These are phyloP conservation scores for Euclidium syriacum DNA, from an alignment of 345 rosid species.

Conservation along the genomic window DNA sequence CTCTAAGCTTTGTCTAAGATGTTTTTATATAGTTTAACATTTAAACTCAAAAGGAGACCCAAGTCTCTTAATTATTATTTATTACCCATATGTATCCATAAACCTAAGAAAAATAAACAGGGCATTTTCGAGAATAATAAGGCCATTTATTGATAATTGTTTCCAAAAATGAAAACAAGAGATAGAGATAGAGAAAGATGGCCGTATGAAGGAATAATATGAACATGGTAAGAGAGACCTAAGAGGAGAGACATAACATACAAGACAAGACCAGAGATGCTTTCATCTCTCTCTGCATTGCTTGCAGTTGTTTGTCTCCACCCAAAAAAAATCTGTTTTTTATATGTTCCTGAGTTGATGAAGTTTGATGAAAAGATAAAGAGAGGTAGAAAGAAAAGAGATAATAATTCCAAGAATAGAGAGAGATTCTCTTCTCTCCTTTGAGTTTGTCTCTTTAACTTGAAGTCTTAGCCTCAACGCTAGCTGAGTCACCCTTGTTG, in stretches of 20 bases:
- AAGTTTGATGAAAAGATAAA: slow-evolving; percentile 16
- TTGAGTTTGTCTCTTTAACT: slow-evolving; percentile 17
- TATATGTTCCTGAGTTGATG: slow-evolving; percentile 27
- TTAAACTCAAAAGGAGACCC: no score
- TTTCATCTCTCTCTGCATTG: slow-evolving; percentile 14
- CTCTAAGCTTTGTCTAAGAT: no score
- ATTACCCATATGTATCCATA: not conserved
- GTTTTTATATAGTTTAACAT: no score
- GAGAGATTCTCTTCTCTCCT: slow-evolving; percentile 15
- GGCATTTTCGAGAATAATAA: slow-evolving; percentile 5
- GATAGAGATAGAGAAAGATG: not conserved
- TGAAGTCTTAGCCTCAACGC: slow-evolving; percentile 8
- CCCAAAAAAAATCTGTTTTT: not conserved
- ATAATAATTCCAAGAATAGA: not conserved
- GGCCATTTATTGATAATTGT: slow-evolving; percentile 21
- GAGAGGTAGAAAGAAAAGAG: slow-evolving; percentile 4
- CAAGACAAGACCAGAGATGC: not conserved
- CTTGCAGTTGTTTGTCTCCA: slow-evolving; percentile 12
- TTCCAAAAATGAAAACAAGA: not conserved
- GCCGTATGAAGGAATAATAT: slow-evolving; percentile 23
- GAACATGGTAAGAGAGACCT: slow-evolving; percentile 29
- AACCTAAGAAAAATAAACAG: not conserved
- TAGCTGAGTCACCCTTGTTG: slow-evolving; percentile 6
- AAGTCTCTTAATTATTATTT: not conserved
- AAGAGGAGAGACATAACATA: slow-evolving; percentile 28